A percentile compares a stretch with the other conserved stretches of the same genome.
Evolutionary conservation across 2,329 filamentous ascomycete genomes (phyloP).

Genomic region (Aspergillus candidus): DNA sequence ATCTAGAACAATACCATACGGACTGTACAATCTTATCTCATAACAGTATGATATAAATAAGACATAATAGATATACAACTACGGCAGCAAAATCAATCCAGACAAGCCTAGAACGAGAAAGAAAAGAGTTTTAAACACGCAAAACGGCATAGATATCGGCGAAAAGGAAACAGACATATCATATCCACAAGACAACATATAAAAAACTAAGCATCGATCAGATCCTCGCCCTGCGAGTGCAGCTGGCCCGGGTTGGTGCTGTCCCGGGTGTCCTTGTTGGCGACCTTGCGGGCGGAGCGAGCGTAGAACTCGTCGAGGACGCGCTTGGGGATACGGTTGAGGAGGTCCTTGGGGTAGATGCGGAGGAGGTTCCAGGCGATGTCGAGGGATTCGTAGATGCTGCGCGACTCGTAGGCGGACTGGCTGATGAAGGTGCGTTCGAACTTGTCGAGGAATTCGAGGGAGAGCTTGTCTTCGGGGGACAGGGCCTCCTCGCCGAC

Average conservation of each 20-base stretch:
- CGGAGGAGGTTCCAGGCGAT: constrained; percentile 93
- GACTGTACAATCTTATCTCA: no score
- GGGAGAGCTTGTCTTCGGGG: constrained; percentile 90
- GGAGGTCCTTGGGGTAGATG: constrained; percentile 95
- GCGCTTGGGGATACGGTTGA: constrained; percentile 89
- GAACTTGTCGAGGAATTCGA: constrained; percentile 98
- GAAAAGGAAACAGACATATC: no score
- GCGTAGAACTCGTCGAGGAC: constrained; percentile 78
- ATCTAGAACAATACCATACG: no score
- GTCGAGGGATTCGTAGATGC: constrained; percentile 89
- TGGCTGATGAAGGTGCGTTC: constrained; percentile 92
- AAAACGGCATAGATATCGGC: no score
- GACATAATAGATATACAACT: no score
- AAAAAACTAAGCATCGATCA: constrained; percentile 37
- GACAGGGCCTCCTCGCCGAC: constrained; percentile 97
- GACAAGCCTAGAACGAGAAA: no score
- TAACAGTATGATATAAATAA: no score
- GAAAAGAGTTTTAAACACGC: no score
- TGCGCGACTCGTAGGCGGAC: constrained; percentile 83
- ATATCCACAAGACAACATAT: not conserved
- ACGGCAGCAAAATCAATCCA: no score
- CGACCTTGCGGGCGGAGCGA: constrained; percentile 44
- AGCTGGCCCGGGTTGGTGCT: constrained; percentile 29
- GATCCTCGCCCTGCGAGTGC: constrained; percentile 28
- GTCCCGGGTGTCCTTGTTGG: constrained; percentile 45